Base-by-base conservation (phyloP, 129 eudicot species). In the Deinandra increscens region DNA sequence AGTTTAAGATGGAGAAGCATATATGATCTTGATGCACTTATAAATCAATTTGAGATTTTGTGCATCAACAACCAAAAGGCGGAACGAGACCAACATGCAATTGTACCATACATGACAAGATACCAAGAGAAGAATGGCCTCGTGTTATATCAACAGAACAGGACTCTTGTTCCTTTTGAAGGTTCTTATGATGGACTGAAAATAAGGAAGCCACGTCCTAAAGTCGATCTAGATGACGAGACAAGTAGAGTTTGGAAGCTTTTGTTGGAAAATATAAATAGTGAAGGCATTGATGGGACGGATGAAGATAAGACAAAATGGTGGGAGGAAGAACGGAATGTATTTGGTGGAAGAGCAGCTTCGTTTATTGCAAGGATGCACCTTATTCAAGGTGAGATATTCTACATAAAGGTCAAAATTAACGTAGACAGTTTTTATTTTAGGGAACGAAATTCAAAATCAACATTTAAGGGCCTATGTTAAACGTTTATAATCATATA, bases 341-440 rank as follows among this genome's bases (percentile, higher is more conserved):
- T 90, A n/a, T 94, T 90, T 61, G 70, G 74, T 46, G 97, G 91
- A 54, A 76, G 99, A 69, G 93, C 95, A 38, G 87, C 84, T 70
- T 90, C 97, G 41, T 94, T 94, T 55, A 90, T 94, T 22, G 95
- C 97, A 55, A 88, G 99, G 70, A 94, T 94, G 99, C 99, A 83
- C 74, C 97, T 94, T 31, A 88, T 94, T 38, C 99, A 85, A 90
- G 99, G 99, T 91, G 20, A 26, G 22, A 7, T 38, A 37, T 22
- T 17, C 56, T 59, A 73, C 62, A 34, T 48, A 45, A 34, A 59
- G 23, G 22, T 4, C 33, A 68, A 50, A 26, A 1, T 7, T 33
- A n/a, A 36, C 10, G 33, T 67, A 46, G 9, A 18, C 62, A 20
- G 43, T 44, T 20, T 44, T 8, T 65, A 18, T 63, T 38, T 64